Percentiles rank a stretch among this genome's conserved stretches.
Conservation (phyloP, 257 asterid genomes). For the Hygrophila difformis region DNA sequence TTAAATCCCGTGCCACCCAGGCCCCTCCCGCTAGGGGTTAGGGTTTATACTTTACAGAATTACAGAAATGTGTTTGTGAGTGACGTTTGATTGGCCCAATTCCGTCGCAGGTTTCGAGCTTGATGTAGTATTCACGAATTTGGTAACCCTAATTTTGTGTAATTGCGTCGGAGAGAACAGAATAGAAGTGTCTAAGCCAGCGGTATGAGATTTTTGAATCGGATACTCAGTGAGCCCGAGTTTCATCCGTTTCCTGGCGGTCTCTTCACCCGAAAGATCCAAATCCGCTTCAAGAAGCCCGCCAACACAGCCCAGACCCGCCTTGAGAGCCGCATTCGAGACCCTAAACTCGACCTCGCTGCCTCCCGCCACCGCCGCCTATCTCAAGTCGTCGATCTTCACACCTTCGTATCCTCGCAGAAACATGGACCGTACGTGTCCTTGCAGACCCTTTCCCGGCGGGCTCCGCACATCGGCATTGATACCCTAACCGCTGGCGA, state of each 20-base stretch:
- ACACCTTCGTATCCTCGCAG: conserved; percentile 34
- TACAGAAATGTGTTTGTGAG: neutral
- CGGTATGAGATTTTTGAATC: conserved; percentile 42
- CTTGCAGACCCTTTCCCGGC: conserved; percentile 55
- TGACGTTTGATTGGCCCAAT: neutral
- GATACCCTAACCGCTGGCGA: conserved; percentile 44
- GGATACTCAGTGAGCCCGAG: conserved; percentile 8
- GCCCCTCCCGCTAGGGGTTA: too few relatives aligned
- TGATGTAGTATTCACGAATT: too few relatives aligned
- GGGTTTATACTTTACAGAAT: too few relatives aligned
- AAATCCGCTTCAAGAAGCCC: conserved; percentile 70
- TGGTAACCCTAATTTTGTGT: neutral
- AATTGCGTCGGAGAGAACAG: neutral
- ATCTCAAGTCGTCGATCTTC: conserved; percentile 49
- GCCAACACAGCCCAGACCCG: conserved; percentile 89
- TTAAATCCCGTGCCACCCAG: too few relatives aligned
- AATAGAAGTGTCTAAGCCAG: conserved; percentile 8
- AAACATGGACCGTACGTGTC: conserved; percentile 66
- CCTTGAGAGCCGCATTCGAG: conserved; percentile 53
- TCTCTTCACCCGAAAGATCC: conserved; percentile 54
- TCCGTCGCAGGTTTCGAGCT: neutral
- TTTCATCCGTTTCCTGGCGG: conserved; percentile 26
- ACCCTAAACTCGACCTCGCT: conserved; percentile 57
- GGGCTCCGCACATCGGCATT: conserved; percentile 60
- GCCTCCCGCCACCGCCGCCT: conserved; percentile 52